Base-by-base conservation (phyloP, 2,329 filamentous ascomycete genomes). In the Helicocarpus griseus region DNA sequence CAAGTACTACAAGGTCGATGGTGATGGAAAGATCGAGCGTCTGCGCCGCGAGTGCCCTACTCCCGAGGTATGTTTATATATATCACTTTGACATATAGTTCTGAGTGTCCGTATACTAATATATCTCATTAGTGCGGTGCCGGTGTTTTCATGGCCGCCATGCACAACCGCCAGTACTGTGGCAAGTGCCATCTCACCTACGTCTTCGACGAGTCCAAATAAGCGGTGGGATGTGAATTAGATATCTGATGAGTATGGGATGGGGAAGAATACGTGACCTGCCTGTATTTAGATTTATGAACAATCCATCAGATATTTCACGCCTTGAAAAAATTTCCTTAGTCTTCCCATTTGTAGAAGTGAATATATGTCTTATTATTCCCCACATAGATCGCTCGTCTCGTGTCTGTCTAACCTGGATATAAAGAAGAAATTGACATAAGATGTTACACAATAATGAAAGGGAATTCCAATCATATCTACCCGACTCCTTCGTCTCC, bases 1-100 rank as follows among this genome's bases (percentile, higher is more conserved):
- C 77, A 98, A 98, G 86, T 98, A 98, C 88, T 98, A 98, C 88
- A 98, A 98, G 88, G 93, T 98, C 68, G 93, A 97, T 77, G 89
- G 87, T 68, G 93, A 98, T 70, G 93, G 94, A 78, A 97, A 97
- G 86, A 97, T 98, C 69, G 93, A 98, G 87, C 93, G 93, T 72
- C 86, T 98, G 64, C 85, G 94, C 73, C 85, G 93, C 77, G 94
- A 98, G 84, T 98, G 93, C 82, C 93, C 94, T 63, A 78, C 82
- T 72, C 85, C 90, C 65, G 88, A 86, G 70, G 88, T 93, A 76
- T 78, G 87, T 52, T 36, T 31, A 11, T 48, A 19, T 49, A n/a
- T 11, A 22, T 14, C 4, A 11, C 44, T 5, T 33, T 35, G 21
- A 29, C n/a, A 6, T 26, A n/a, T n/a, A n/a, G n/a, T 26, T 21